Conservation (phyloP, 345 rosid genomes). For the Rhodamnia rubescens region DNA sequence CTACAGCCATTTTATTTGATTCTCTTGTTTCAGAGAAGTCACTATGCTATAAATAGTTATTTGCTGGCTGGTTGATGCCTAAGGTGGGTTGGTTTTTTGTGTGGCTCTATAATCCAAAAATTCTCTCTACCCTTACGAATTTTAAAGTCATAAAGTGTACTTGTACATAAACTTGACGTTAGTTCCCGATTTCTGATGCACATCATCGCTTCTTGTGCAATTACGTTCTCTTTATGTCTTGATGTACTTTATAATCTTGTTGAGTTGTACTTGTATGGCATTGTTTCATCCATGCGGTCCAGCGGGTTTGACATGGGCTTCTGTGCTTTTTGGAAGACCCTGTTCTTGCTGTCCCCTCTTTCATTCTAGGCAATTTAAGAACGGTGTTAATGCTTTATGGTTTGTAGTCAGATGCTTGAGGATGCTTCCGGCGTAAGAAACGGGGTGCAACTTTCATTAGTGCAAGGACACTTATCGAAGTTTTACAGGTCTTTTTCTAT, state of each 20-base stretch:
- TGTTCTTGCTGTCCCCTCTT: background rate
- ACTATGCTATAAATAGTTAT: background rate
- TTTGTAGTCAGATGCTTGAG: constrained; percentile 43
- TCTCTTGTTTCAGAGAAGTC: background rate
- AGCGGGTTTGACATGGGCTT: background rate
- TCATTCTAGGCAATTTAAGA: background rate
- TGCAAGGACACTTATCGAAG: constrained; percentile 78
- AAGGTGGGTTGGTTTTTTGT: background rate
- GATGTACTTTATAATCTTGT: background rate
- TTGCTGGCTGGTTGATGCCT: background rate
- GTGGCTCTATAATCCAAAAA: background rate
- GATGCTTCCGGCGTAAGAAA: constrained; percentile 52
- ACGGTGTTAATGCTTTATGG: background rate
- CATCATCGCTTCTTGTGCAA: background rate
- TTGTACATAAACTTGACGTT: background rate
- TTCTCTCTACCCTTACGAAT: background rate
- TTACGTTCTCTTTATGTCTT: background rate
- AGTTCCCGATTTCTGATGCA: background rate
- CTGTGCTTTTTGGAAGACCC: background rate
- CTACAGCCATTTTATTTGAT: background rate
- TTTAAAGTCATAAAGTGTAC: background rate
- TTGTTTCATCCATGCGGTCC: background rate
- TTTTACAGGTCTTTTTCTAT: constrained; percentile 59
- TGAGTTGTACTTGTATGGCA: background rate
- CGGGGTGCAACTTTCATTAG: constrained; percentile 59